These are phyloP conservation scores for Mycogone perniciosa DNA, from an alignment of 2,329 filamentous ascomycete species.

Conservation along the genomic window DNA sequence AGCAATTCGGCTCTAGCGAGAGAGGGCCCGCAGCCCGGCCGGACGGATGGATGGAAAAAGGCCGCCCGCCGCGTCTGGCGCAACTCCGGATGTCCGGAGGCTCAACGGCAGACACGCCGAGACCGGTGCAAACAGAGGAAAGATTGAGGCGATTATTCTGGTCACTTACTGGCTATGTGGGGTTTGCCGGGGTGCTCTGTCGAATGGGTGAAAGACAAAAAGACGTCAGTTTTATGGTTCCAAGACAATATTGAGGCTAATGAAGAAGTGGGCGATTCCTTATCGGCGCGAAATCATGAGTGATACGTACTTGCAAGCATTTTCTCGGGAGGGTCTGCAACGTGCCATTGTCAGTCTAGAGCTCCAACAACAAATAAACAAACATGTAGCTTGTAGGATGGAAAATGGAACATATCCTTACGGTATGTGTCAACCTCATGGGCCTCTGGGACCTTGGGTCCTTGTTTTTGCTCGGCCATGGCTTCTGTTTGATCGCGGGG, in stretches of 20 bases:
- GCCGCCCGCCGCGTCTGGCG: constrained; percentile 4
- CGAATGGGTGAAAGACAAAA: constrained; percentile 13
- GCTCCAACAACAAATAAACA: neutral
- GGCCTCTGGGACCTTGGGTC: constrained; percentile 62
- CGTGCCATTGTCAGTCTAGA: neutral
- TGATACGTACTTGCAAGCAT: constrained; percentile 58
- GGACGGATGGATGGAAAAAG: constrained; percentile 7
- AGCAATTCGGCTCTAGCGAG: constrained; percentile 3
- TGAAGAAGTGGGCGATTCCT: neutral
- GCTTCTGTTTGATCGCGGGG: constrained; percentile 15
- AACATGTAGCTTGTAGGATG: neutral
- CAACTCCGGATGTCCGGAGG: constrained; percentile 9
- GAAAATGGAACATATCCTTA: constrained; percentile 33
- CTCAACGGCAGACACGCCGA: constrained; percentile 4
- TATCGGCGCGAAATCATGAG: constrained; percentile 4
- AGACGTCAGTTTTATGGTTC: constrained; percentile 10
- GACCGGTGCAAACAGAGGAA: constrained; percentile 7
- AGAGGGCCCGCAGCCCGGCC: neutral
- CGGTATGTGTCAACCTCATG: constrained; percentile 70
- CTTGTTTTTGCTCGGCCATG: constrained; percentile 42
- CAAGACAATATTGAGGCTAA: neutral
- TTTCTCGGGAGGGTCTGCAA: constrained; percentile 55
- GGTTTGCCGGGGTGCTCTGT: constrained; percentile 64
- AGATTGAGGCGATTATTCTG: neutral
- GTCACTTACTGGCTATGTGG: constrained; percentile 54